These are phyloP conservation scores for Oenanthe sinensis DNA, from an alignment of 129 eudicot genomes.

Conservation along the genomic window DNA sequence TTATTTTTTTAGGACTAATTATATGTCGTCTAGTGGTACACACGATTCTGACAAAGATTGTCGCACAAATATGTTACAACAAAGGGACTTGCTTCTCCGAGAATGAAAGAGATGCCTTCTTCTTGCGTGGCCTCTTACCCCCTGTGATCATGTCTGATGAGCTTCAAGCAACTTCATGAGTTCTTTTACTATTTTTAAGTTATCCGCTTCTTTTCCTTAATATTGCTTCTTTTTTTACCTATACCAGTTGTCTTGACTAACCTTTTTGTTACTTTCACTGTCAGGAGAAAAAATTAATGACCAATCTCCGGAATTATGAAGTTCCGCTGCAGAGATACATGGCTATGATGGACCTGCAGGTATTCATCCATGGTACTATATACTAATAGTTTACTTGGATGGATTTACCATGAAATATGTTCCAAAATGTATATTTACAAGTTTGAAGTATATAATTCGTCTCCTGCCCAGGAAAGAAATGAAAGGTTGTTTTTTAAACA, in stretches of 20 bases:
- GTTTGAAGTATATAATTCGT: background rate
- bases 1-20: too few species aligned
- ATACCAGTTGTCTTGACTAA: constrained; percentile 9
- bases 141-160: constrained; percentile 58
- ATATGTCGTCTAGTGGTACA: too few species aligned
- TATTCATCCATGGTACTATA: constrained; percentile 6
- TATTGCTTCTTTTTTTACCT: background rate
- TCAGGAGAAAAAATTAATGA: constrained; percentile 69
- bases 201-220: background rate
- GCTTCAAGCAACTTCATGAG: constrained; percentile 41
- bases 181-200: background rate
- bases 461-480: constrained; percentile 60
- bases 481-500: constrained; percentile 42
- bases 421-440: background rate
- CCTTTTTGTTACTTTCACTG: constrained; percentile 10
- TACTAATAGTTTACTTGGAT: background rate
- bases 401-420: background rate
- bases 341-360: constrained; percentile 95
- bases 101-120: constrained; percentile 71
- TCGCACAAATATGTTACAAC: too few species aligned
- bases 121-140: constrained; percentile 76
- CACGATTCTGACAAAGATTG: too few species aligned
- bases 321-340: constrained; percentile 85
- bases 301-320: constrained; percentile 52
- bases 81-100: constrained; percentile 78